phyloP scores from a whole-genome alignment of 2,329 filamentous ascomycete species.

The Fusarium longipes region DNA sequence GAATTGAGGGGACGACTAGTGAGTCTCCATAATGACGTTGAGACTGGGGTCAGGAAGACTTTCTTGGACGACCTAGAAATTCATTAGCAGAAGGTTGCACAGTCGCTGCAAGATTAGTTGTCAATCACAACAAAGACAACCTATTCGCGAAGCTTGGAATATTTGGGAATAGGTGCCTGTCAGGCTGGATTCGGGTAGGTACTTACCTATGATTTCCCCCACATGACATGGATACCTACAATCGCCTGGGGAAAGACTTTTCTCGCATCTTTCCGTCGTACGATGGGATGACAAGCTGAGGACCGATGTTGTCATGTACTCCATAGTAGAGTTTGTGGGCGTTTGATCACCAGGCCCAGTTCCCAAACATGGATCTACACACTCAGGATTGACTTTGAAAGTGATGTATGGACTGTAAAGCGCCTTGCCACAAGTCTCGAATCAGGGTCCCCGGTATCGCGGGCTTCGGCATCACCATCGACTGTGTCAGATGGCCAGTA shows the following conservation, averaged over 20 bases:
- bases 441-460: slow-evolving; percentile 34
- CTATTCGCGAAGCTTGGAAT: slow-evolving; percentile 25
- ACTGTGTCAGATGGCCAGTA: slow-evolving; percentile 39
- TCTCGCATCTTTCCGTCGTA: slow-evolving; percentile 43
- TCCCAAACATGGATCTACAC: slow-evolving; percentile 16
- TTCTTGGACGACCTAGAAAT: slow-evolving; percentile 3
- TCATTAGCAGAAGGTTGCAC: not conserved
- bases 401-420: slow-evolving; percentile 4
- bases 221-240: slow-evolving; percentile 40
- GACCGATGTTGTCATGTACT: no score
- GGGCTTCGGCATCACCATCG: slow-evolving; percentile 40
- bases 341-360: slow-evolving; percentile 31
- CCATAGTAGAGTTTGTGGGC: no score
- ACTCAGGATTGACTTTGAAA: slow-evolving; percentile 1
- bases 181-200: slow-evolving; percentile 22
- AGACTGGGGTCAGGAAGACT: slow-evolving; percentile 14
- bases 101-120: slow-evolving; percentile 11
- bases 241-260: slow-evolving; percentile 29
- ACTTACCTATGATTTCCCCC: slow-evolving; percentile 39
- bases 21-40: slow-evolving; percentile 44
- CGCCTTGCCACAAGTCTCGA: slow-evolving; percentile 31
- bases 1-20: slow-evolving; percentile 19
- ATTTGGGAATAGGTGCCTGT: slow-evolving; percentile 25
- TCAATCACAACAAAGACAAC: slow-evolving; percentile 11
- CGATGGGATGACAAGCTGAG: slow-evolving; percentile 40